Conservation (phyloP, 2,329 filamentous ascomycete genomes). For the Penicillium corylophilum region DNA sequence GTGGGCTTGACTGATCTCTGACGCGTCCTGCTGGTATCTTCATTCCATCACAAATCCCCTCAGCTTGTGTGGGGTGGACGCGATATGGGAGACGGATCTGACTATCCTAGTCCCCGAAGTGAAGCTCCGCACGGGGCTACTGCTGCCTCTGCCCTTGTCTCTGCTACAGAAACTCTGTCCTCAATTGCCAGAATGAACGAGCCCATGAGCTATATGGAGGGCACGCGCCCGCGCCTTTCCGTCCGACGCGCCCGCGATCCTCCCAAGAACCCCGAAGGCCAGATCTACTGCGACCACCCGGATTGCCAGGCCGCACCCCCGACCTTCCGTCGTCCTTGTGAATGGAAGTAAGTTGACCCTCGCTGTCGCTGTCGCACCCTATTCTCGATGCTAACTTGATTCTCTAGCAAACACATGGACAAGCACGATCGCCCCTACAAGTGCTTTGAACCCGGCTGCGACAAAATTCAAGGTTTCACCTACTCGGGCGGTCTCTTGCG, state of each 20-base stretch:
- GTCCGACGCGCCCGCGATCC: constrained; percentile 51
- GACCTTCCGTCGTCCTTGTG: constrained; percentile 78
- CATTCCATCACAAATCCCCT: constrained; percentile 16
- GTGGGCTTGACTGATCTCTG: constrained; percentile 12
- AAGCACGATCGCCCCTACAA: constrained; percentile 94
- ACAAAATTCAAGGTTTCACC: constrained; percentile 90
- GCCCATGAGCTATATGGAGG: constrained; percentile 33
- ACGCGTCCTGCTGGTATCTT: constrained; percentile 26
- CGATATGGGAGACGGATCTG: constrained; percentile 44
- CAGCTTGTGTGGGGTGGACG: constrained; percentile 32
- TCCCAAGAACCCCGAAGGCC: constrained; percentile 66
- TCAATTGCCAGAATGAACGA: constrained; percentile 39
- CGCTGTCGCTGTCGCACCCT: constrained; percentile 23
- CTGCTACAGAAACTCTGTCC: constrained; percentile 34
- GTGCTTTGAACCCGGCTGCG: constrained; percentile 77
- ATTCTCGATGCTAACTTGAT: constrained; percentile 19
- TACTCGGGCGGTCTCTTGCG: constrained; percentile 87
- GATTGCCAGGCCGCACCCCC: constrained; percentile 66
- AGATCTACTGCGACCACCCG: constrained; percentile 70
- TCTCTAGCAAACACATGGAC: constrained; percentile 88
- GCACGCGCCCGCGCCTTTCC: constrained; percentile 41
- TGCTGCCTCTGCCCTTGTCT: constrained; percentile 33
- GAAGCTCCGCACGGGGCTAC: constrained; percentile 40
- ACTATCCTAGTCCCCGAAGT: constrained; percentile 46
- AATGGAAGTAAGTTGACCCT: constrained; percentile 74